Evolutionary conservation across 2,329 filamentous ascomycete genomes (phyloP), one percentile per base, ranked within the genome.

Genomic region (Fusarium sororula): DNA sequence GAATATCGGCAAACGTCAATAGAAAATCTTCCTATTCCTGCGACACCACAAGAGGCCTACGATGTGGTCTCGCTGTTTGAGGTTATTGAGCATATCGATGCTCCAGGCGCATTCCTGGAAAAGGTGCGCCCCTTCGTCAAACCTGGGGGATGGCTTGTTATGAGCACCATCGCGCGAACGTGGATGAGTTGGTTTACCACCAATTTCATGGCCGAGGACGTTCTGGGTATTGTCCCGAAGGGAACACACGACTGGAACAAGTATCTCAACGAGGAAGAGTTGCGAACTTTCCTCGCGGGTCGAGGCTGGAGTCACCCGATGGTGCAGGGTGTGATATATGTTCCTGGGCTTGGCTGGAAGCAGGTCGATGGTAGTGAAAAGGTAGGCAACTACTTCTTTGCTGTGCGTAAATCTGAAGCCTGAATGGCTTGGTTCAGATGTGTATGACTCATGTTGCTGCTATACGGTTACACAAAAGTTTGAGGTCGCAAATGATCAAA

Each of bases 211-310:
- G 96, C 96, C 1, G 96, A 99, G 84, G 94, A 96, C 84, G 81
- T 98, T 66, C 78, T 97, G 80, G 87, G 93, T 10, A 94, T 98
- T 70, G 96, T 99, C 64, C 96, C 96, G 15, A 90, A 89, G 73
- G 96, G 96, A 4, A 99, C 96, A 53, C 96, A 99, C 84, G 95
- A 98, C 82, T 99, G 96, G 96, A 87, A 88, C 72, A 97, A 98
- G 85, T 99, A 98, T 84, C 92, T 99, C 75, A 96, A 98, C 80
- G 93, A 94, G 73, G 86, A 89, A 20, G 96, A 98, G 86, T 82
- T 97, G 79, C 85, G 88, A 75, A 83, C 81, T 3, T 86, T 88
- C 80, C 89, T 92, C 74, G 81, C 84, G 61, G 83, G 81, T 63
- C 85, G 84, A 74, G 82, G 84, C 68, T 96, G 92, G 92, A 87